These are phyloP conservation scores for Cyberlindnera veronae DNA, from an alignment of 805 yeast species.

Conservation along the genomic window DNA sequence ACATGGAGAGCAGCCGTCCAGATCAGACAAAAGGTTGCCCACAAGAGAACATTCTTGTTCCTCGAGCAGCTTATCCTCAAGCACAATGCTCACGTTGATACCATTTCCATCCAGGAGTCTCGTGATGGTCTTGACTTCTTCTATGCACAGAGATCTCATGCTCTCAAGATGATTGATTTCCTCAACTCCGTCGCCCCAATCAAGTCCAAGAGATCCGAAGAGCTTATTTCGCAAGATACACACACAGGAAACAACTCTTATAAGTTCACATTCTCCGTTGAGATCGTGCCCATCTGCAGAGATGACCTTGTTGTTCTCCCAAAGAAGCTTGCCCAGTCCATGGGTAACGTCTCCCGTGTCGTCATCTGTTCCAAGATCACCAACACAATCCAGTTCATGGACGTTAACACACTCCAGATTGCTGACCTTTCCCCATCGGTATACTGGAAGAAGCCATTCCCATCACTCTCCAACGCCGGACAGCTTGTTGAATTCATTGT, in stretches of 20 bases:
- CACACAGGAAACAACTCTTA: constrained; percentile 86
- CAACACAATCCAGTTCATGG: constrained; percentile 81
- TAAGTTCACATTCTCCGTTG: constrained; percentile 90
- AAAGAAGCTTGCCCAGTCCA: constrained; percentile 72
- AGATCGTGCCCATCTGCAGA: constrained; percentile 93
- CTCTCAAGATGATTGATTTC: constrained; percentile 91
- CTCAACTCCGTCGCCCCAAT: constrained; percentile 81
- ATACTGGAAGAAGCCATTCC: constrained; percentile 83
- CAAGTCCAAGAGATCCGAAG: constrained; percentile 80
- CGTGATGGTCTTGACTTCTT: constrained; percentile 95
- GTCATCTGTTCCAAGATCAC: constrained; percentile 83
- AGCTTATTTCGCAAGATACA: constrained; percentile 85
- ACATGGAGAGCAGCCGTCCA: constrained; percentile 99
- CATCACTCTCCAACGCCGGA: constrained; percentile 67
- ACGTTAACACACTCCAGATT: constrained; percentile 74
- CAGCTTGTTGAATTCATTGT: constrained; percentile 85
- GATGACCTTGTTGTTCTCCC: constrained; percentile 95
- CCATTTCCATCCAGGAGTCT: constrained; percentile 88
- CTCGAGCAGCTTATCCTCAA: constrained; percentile 92
- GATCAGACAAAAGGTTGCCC: constrained; percentile 95
- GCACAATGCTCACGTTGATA: constrained; percentile 90
- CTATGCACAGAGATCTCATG: constrained; percentile 85
- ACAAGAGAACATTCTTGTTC: constrained; percentile 93
- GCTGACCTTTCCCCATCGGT: constrained; percentile 69
- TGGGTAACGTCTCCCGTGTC: constrained; percentile 80